Conservation (phyloP, 148 eudicot species). For the Tetragonia tetragonoides region DNA sequence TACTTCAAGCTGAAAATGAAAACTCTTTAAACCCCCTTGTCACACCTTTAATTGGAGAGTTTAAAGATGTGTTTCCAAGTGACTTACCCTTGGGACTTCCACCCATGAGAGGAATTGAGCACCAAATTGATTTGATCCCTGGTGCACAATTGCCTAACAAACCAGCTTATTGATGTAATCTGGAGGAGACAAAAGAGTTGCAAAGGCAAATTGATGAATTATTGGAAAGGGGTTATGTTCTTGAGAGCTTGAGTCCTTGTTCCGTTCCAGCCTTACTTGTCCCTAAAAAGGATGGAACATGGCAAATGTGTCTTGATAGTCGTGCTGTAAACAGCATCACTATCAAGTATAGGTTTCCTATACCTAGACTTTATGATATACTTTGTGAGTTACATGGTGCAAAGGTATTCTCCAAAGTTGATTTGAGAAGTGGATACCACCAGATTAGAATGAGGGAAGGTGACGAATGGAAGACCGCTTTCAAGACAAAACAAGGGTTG, state of each 20-base stretch:
- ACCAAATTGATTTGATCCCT: not conserved
- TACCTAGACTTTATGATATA: too few species aligned
- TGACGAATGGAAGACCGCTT: too few species aligned
- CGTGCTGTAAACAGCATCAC: too few species aligned
- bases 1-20: too few species aligned
- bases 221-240: not conserved
- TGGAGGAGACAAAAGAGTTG: not conserved
- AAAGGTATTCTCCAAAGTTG: too few species aligned
- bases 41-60: not conserved
- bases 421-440: too few species aligned
- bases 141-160: not conserved
- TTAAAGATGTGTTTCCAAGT: not conserved
- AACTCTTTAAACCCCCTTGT: not conserved
- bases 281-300: not conserved
- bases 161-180: not conserved
- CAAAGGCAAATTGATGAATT: not conserved
- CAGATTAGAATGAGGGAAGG: too few species aligned
- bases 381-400: too few species aligned
- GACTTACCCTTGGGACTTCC: not conserved
- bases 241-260: not conserved
- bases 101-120: not conserved
- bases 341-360: too few species aligned
- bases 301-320: too few species aligned
- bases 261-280: not conserved
- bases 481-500: too few species aligned